Evolutionary conservation across 2,329 filamentous ascomycete species (phyloP), one percentile per base, ranked within the genome.

Genomic region (Conoideocrella luteorostrata): DNA sequence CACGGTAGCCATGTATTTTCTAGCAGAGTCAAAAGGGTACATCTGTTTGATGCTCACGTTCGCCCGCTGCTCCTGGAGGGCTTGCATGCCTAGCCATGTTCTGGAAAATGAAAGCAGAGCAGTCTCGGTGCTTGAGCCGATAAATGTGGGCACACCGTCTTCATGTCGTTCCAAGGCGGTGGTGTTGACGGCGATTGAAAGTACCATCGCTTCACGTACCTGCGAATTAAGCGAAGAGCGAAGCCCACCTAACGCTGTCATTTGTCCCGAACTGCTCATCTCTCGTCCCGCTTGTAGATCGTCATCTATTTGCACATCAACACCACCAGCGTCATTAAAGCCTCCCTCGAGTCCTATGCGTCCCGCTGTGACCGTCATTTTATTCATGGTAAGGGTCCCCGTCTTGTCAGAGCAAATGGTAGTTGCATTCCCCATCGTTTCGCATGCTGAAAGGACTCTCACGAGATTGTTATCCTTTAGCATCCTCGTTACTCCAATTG

Each of bases 381-480:
- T 52, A 41, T 60, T 59, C 22, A 53, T 50, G 5, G 58, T 61
- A 11, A 66, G 50, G 10, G 62, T 66, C 21, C 63, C 63, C 5
- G 63, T 66, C 48, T 66, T 65, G 44, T 88, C 86, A 2, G 85
- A 89, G 65, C 86, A 91, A 39, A 90, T 82, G 0, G 83, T 84
- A 1, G 78, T 82, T 3, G 78, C 79, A 53, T 85, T 85, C 2
- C 82, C 82, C 81, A 86, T 85, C 5, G 80, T 84, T 57, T 86
- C 82, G 59, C 81, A 85, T 46, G 81, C 80, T 46, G 80, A 75
- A 13, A 85, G 70, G 34, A 83, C 70, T 47, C 81, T 77, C 13
- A 85, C 82, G 32, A 85, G 63, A 50, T 85, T 85, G 64, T 84
- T 83, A 58, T 85, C 82, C 54, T 80, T 81, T 26, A 84, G 64